A percentile compares a stretch with the other conserved stretches of the same genome.
These are phyloP conservation scores for Moniliophthora roreri DNA, from an alignment of 1,284 basidiomycete species.

Conservation along the genomic window DNA sequence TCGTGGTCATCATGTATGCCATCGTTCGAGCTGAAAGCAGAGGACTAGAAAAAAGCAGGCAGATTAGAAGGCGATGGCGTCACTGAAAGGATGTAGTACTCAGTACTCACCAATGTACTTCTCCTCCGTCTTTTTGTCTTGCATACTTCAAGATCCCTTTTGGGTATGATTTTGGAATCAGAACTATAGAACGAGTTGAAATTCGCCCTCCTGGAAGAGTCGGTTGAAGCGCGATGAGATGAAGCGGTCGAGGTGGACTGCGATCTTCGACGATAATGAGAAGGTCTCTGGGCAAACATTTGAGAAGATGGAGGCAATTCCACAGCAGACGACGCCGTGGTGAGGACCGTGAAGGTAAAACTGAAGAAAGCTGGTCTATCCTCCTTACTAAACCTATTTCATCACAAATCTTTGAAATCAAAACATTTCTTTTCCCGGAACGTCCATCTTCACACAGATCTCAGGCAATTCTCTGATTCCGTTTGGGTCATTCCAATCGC, in stretches of 20 bases:
- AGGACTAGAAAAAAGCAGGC: constrained; percentile 16
- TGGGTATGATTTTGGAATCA: constrained; percentile 38
- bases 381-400: too few species aligned
- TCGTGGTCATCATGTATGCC: not conserved
- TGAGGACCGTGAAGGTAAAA: too few species aligned
- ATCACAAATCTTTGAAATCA: too few species aligned
- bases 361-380: too few species aligned
- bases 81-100: not conserved
- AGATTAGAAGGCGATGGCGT: not conserved
- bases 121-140: constrained; percentile 53
- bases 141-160: constrained; percentile 54
- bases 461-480: too few species aligned
- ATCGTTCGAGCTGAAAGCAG: constrained; percentile 15
- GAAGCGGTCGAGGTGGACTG: constrained; percentile 51
- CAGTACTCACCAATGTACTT: constrained; percentile 41
- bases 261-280: constrained; percentile 51
- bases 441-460: too few species aligned
- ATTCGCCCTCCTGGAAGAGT: constrained; percentile 41
- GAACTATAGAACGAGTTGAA: constrained; percentile 31
- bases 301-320: not conserved
- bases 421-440: too few species aligned
- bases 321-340: too few species aligned
- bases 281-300: constrained; percentile 28
- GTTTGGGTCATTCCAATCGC: too few species aligned
- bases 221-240: constrained; percentile 30